Evolutionary conservation across 345 rosid genomes (phyloP), one percentile per base, ranked within the genome.

Genomic region (Hibiscus mutabilis): DNA sequence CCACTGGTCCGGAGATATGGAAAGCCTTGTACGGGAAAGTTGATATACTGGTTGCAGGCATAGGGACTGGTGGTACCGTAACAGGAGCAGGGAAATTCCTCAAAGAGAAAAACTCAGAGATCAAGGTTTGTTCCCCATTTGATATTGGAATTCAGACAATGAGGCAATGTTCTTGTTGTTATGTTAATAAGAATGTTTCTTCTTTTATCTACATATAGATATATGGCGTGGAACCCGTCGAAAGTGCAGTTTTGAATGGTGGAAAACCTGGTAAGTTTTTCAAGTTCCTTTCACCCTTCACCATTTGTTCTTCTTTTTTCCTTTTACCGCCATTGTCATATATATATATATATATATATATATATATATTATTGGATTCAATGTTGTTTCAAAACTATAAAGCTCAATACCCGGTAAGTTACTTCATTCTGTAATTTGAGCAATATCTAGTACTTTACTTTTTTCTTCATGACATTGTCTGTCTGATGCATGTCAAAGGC

Each of bases 1-100:
- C 91, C 59, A 84, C 87, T 16, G 90, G 95, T 24, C 91, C 89
- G n/a, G 95, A 89, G 82, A 86, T 89, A 76, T 89, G 95, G 95
- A 82, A 62, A 58, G 91, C 78, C 74, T 81, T 85, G 1, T 82
- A 66, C 37, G 92, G 84, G 53, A 70, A 85, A 75, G 83, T 86
- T 67, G 89, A 86, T 75, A 77, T 66, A 3, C 66, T 86, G 63
- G 82, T 90, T 0, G 66, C 85, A 0, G 91, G 87, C 63, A 76
- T 86, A 69, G 92, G 96, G 12, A 89, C 91, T 42, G 90, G 90
- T 35, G 92, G 92, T 29, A 89, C 91, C 0, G 18, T 55, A 7
- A 55, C 27, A 55, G 59, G 59, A 19, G 27, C 25, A 19, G 59
- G 59, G 59, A 55, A 21, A 55, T 55, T 55, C 59, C 59, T 55